Evolutionary conservation across 2,329 filamentous ascomycete species (phyloP).

Genomic region (Chrysoporthe deuterocubensis): DNA sequence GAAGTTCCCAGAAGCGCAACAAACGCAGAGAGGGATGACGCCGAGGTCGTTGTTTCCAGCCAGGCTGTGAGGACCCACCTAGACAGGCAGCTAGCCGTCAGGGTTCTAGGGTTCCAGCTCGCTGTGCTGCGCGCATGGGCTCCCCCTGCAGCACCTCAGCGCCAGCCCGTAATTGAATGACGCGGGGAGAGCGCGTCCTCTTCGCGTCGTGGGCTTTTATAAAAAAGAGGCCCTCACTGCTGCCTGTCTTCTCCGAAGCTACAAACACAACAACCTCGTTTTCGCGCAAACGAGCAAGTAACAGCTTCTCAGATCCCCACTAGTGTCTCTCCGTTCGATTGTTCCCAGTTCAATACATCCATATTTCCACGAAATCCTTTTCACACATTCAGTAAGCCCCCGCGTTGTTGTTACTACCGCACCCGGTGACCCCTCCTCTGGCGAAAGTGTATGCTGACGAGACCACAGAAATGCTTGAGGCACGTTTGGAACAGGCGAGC

Average conservation of each 20-base stretch:
- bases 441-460: conserved; percentile 42
- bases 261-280: conserved; percentile 6
- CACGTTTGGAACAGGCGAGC: conserved; percentile 91
- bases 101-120: conserved; percentile 4
- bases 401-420: conserved; percentile 2
- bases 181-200: conserved; percentile 16
- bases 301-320: not conserved
- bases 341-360: not conserved
- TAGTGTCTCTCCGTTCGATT: not conserved
- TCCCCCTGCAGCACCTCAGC: not conserved
- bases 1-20: not conserved
- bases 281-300: conserved; percentile 4
- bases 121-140: not conserved
- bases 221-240: conserved; percentile 11
- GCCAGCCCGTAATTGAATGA: conserved; percentile 6
- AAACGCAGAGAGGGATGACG: not conserved
- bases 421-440: not conserved
- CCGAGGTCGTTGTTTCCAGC: not conserved
- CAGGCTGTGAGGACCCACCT: not conserved
- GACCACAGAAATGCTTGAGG: conserved; percentile 78
- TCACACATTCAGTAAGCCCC: conserved; percentile 31
- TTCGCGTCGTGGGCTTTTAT: conserved; percentile 3
- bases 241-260: conserved; percentile 8
- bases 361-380: not conserved
- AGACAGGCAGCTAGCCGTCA: not conserved